phyloP scores from a whole-genome alignment of 768 basidiomycete species.

The Tephrocybe rancida region DNA sequence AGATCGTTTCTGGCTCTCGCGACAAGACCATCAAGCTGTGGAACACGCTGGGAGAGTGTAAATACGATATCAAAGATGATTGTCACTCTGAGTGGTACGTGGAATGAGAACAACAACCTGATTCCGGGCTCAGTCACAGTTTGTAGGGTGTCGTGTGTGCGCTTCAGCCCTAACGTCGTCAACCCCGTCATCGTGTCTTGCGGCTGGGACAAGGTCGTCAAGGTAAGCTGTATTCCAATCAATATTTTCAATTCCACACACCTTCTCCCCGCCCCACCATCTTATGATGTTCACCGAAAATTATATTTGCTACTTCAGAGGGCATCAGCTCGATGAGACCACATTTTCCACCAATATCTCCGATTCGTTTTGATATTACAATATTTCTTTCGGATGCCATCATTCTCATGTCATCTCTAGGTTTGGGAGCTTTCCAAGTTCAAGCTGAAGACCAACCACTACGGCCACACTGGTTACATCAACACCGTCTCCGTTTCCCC shows the following conservation, averaged over 20 bases:
- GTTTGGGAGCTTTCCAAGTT: slow-evolving; percentile 99
- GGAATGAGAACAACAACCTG: slow-evolving; percentile 4
- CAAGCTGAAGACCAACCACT: slow-evolving; percentile 99
- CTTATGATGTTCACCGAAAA: slow-evolving; percentile 36
- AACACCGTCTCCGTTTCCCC: slow-evolving; percentile 98
- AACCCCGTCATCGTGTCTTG: slow-evolving; percentile 99
- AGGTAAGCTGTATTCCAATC: slow-evolving; percentile 60
- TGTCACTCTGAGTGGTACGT: slow-evolving; percentile 93
- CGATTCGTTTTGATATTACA: slow-evolving; percentile 44
- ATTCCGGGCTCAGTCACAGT: slow-evolving; percentile 5
- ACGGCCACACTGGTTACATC: slow-evolving; percentile 99
- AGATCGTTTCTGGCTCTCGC: slow-evolving; percentile 98
- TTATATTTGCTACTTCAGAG: slow-evolving; percentile 93
- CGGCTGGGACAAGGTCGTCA: slow-evolving; percentile 99
- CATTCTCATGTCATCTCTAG: slow-evolving; percentile 42
- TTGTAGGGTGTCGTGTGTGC: slow-evolving; percentile 94
- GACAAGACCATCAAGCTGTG: slow-evolving; percentile 99
- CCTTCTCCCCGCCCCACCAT: background rate
- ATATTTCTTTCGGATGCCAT: slow-evolving; percentile 31
- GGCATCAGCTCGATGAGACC: slow-evolving; percentile 66
- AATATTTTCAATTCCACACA: too few species aligned
- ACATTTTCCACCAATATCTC: slow-evolving; percentile 79
- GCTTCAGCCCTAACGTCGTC: slow-evolving; percentile 96
- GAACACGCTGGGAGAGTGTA: slow-evolving; percentile 99
- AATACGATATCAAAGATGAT: slow-evolving; percentile 99